Base-by-base conservation (phyloP, 2,329 filamentous ascomycete genomes). In the Colletotrichum tropicicola region DNA sequence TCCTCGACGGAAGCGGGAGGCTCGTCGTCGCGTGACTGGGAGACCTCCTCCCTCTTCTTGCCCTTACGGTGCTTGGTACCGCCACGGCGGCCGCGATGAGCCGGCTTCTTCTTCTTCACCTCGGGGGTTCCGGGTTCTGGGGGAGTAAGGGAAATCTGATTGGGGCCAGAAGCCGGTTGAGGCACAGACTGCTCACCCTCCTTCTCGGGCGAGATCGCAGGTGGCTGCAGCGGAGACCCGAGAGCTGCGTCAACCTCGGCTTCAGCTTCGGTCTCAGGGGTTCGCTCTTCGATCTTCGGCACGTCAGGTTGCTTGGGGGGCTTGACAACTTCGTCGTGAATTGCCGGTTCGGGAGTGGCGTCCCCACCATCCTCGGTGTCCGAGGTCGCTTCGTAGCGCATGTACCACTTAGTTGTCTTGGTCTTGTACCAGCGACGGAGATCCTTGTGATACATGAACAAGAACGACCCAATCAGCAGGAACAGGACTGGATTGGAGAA, bases 101-200 rank as follows among this genome's bases (percentile, higher is more conserved):
- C 84, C 74, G 91, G 92, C 73, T 88, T 91, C 75, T 91, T 90
- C 71, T 89, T 90, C 76, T 91, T 90, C 70, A 89, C 90, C 15
- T 85, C 83, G 5, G 78, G 76, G 10, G 55, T 61, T 5, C 57
- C 61, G n/a, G 62, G 51, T n/a, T 67, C 65, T 1, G 55, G 62
- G 13, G 51, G 61, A 4, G 56, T 56, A 23, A 41, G 39, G 2
- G 44, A 32, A 3, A 27, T 17, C 19, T 52, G 37, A 15, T 56
- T 52, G 21, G 15, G 7, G 17, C n/a, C 17, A 12, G 37, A 25
- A 19, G 39, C 12, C 5, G 51, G 25, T 21, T 43, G 55, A n/a
- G n/a, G n/a, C n/a, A n/a, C n/a, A n/a, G n/a, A n/a, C 32, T 55
- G 45, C 6, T 28, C 13, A 7, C 23, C 28, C 6, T 35, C 32